Evolutionary conservation across 1,284 basidiomycete genomes (phyloP), one percentile per base, ranked within the genome.

Genomic region (Salmacisia buchloeana): DNA sequence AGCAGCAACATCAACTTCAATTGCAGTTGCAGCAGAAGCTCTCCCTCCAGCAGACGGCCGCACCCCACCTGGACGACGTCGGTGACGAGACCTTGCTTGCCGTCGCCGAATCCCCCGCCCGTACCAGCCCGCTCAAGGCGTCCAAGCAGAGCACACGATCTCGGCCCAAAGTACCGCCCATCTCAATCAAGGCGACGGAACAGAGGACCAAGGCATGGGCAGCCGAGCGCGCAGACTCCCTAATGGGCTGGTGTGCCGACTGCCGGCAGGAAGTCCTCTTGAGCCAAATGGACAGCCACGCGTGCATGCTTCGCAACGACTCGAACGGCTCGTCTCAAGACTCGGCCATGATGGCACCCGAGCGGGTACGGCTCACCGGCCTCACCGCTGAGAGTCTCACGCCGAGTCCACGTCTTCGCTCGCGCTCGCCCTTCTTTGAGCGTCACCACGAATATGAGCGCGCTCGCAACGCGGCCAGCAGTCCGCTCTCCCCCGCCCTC

Each of bases 391-490:
- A 54, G 12, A 29, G 23, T 34, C 49, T 25, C 7, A 54, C 49
- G 23, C 49, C 49, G 2, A 54, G 49, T 18, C 49, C 49, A 15
- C 18, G 49, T 4, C 5, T 31, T 2, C 49, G 29, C 12, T 18
- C 49, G 6, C 49, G 49, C 5, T 54, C 49, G 13, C 49, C 49
- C 29, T 54, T 54, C 27, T 54, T 54, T 31, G 49, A 54, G 10
- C 49, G 49, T 31, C 49, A 54, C 31, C 49, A 29, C 12, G 49
- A 54, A 31, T 29, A 33, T 4, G 49, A 54, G 34, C 25, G 49
- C 13, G 29, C 25, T 5, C 49, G 25, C 12, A 31, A 29, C 25
- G 29, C 49, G 6, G 46, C 12, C 49, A 33, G 18, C 13, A 54
- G 49, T 31, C 49, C 49, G 7, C 49, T 31, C 18, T 54, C 49